Evolutionary conservation across 176 grass and related monocot species (phyloP).

Genomic region (Aegilops bicornis): DNA sequence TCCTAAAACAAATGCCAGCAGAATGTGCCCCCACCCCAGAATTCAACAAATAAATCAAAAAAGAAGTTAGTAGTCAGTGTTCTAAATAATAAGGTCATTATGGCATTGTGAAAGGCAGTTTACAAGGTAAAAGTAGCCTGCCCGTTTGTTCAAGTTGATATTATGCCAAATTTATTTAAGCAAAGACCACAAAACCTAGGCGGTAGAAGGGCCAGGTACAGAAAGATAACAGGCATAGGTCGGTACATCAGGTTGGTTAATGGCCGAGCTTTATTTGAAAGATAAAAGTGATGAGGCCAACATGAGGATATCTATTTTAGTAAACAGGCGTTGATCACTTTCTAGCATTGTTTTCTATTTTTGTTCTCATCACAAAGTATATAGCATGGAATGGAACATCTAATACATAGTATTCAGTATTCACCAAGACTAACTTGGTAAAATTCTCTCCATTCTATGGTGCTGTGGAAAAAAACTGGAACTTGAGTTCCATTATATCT

Average conservation of each 20-base stretch:
- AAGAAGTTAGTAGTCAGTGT: conserved; percentile 3
- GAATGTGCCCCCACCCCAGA: not conserved
- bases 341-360: not conserved
- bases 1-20: not conserved
- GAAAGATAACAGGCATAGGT: not conserved
- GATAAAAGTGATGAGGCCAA: not conserved
- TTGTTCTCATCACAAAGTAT: not conserved
- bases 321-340: not conserved
- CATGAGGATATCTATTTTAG: not conserved
- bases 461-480: not conserved
- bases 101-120: not conserved
- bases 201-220: not conserved
- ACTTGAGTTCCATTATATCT: not conserved
- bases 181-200: not conserved
- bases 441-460: not conserved
- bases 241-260: not conserved
- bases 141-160: not conserved
- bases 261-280: not conserved
- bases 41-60: not conserved
- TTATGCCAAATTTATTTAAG: not conserved
- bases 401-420: not conserved
- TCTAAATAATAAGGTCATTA: conserved; percentile 1
- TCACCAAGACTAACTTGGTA: not conserved
- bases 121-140: not conserved
- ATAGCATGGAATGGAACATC: not conserved